Percentiles rank a stretch among this genome's conserved stretches.
phyloP scores from a whole-genome alignment of 1,284 basidiomycete species.

The Marasmius oreades region DNA sequence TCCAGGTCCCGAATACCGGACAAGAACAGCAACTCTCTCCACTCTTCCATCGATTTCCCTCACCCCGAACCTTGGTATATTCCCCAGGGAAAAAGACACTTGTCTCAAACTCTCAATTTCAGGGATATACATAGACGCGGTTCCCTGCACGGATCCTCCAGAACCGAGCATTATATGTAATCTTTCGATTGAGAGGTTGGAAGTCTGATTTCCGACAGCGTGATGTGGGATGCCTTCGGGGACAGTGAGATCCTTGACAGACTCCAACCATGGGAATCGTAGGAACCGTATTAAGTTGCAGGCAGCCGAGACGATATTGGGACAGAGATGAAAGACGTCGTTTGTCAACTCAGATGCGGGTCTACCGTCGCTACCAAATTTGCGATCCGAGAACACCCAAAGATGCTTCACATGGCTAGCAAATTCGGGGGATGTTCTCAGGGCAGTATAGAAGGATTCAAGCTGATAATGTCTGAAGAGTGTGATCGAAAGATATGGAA shows the following conservation, averaged over 20 bases:
- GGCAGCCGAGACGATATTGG: slow-evolving; percentile 24
- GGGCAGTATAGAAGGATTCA: slow-evolving; percentile 9
- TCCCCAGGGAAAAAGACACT: neutral
- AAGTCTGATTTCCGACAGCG: too few species aligned
- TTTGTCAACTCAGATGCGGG: neutral
- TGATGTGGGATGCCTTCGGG: neutral
- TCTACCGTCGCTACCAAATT: neutral
- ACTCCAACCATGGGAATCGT: neutral
- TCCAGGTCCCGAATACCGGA: neutral
- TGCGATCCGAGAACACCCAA: slow-evolving; percentile 13
- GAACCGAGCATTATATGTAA: slow-evolving; percentile 4
- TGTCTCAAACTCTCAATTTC: neutral
- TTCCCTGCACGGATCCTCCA: neutral
- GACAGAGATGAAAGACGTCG: slow-evolving; percentile 24
- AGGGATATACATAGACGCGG: neutral
- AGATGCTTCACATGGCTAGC: slow-evolving; percentile 14
- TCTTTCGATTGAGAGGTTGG: neutral
- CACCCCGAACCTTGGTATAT: too few species aligned
- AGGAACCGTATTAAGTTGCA: slow-evolving; percentile 16
- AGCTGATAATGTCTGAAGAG: slow-evolving; percentile 7
- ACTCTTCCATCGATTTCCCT: too few species aligned
- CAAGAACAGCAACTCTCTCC: neutral
- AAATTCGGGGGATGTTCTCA: slow-evolving; percentile 7
- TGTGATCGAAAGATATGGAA: slow-evolving; percentile 9
- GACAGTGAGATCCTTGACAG: slow-evolving; percentile 11